Conservation (phyloP, 2,329 filamentous ascomycete genomes). For the Spiromastix sp. region DNA sequence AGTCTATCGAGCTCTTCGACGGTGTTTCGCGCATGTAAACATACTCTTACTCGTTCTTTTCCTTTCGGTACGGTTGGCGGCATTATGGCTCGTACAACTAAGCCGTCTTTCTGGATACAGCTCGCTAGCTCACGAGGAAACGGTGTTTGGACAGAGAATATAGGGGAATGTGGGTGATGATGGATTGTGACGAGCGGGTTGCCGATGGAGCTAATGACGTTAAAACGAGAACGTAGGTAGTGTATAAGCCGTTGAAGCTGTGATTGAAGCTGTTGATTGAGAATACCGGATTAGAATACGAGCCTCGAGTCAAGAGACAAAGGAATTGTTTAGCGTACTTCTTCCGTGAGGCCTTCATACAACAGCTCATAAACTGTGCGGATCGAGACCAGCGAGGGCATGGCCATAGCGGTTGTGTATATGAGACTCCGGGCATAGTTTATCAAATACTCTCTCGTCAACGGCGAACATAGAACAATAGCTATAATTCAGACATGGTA, state of each 20-base stretch:
- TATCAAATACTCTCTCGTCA: slow-evolving; percentile 54
- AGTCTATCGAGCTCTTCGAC: slow-evolving; percentile 46
- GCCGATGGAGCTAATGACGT: slow-evolving; percentile 21
- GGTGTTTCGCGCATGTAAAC: slow-evolving; percentile 58
- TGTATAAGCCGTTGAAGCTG: slow-evolving; percentile 39
- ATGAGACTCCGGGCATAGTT: slow-evolving; percentile 69
- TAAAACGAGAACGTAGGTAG: slow-evolving; percentile 37
- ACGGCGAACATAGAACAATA: slow-evolving; percentile 51
- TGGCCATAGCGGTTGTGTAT: slow-evolving; percentile 61
- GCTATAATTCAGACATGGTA: slow-evolving; percentile 28
- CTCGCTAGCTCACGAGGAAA: slow-evolving; percentile 49
- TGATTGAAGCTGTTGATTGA: slow-evolving; percentile 25
- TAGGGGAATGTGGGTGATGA: slow-evolving; percentile 46
- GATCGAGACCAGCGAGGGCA: slow-evolving; percentile 50
- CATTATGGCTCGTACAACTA: slow-evolving; percentile 55
- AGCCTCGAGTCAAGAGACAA: not conserved
- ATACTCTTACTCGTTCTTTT: slow-evolving; percentile 54
- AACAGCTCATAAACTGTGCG: slow-evolving; percentile 49
- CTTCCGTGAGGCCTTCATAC: slow-evolving; percentile 37
- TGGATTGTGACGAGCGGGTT: slow-evolving; percentile 28
- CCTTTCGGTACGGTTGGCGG: slow-evolving; percentile 57
- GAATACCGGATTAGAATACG: not conserved
- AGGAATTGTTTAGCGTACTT: slow-evolving; percentile 21
- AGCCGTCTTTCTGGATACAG: slow-evolving; percentile 49
- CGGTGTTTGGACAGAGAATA: slow-evolving; percentile 52